Conservation (phyloP, 2,329 filamentous ascomycete genomes). For the Fusarium sarcochroum region DNA sequence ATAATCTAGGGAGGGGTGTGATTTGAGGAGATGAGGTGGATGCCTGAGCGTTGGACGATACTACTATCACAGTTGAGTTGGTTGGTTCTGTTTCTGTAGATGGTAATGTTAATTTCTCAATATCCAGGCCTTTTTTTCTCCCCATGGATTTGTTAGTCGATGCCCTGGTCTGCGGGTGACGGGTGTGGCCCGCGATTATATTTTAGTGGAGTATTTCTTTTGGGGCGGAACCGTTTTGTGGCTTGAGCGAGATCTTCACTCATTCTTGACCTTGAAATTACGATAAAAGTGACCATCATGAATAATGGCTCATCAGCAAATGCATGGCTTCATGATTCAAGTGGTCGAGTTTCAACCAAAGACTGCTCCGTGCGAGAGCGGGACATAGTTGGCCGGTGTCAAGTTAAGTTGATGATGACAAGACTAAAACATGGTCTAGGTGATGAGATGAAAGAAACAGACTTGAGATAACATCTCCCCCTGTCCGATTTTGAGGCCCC, state of each 20-base stretch:
- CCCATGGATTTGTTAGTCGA: conserved; percentile 7
- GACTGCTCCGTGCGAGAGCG: conserved; percentile 15
- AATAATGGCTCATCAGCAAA: not conserved
- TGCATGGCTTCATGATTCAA: conserved; percentile 18
- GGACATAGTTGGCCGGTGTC: conserved; percentile 14
- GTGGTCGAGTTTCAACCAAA: not conserved
- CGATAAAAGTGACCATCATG: not conserved
- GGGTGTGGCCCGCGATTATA: conserved; percentile 28
- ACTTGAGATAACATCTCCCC: conserved; percentile 1
- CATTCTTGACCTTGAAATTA: conserved; percentile 1
- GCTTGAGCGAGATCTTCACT: conserved; percentile 21
- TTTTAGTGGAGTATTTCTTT: conserved; percentile 31
- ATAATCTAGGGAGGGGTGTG: conserved; percentile 15
- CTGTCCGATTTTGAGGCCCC: conserved; percentile 38
- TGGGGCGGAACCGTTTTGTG: conserved; percentile 33
- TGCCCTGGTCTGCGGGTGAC: conserved; percentile 21
- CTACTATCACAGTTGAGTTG: conserved; percentile 5
- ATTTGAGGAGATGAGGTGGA: not conserved
- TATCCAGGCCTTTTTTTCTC: conserved; percentile 14
- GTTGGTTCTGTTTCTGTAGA: conserved; percentile 26
- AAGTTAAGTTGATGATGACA: conserved; percentile 10
- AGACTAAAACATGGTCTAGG: conserved; percentile 3
- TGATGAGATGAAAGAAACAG: conserved; percentile 20
- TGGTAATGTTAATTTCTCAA: conserved; percentile 42
- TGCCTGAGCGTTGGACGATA: conserved; percentile 11